A percentile compares a stretch with the other conserved stretches of the same genome.
phyloP scores from a whole-genome alignment of 208 protist genomes.

The Leishmania amazonensis region DNA sequence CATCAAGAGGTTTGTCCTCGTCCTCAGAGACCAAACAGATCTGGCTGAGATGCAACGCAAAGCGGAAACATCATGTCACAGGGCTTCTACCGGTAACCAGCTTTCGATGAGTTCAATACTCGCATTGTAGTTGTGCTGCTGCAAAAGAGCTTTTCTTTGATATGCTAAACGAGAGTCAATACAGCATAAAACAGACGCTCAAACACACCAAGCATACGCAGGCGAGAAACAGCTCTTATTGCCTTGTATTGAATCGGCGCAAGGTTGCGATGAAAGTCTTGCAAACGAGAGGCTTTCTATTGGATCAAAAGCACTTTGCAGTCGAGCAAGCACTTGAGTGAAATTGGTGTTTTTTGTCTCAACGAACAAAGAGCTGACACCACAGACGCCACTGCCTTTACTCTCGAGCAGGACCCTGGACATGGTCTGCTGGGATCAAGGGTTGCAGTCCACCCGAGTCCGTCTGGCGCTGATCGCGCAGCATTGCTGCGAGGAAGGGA shows the following conservation, averaged over 20 bases:
- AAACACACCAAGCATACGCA: neutral
- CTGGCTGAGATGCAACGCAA: neutral
- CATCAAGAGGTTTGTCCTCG: neutral
- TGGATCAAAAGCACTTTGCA: neutral
- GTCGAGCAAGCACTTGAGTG: neutral
- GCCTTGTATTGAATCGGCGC: neutral
- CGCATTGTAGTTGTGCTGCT: neutral
- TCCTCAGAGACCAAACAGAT: neutral
- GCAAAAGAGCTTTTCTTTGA: neutral
- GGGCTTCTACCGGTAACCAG: too few species aligned
- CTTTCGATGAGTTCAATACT: neutral
- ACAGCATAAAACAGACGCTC: neutral
- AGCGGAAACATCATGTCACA: neutral
- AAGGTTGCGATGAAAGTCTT: neutral
- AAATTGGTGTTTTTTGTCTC: neutral
- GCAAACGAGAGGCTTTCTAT: too few species aligned
- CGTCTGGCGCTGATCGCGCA: neutral
- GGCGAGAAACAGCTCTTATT: neutral
- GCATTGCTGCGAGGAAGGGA: too few species aligned
- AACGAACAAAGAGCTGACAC: neutral
- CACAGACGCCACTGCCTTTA: neutral
- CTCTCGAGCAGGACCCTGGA: neutral
- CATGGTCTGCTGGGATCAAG: too few species aligned
- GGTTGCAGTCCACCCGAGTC: neutral
- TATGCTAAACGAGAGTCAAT: neutral